Percentiles rank a stretch among this genome's conserved stretches.
These are phyloP conservation scores for Botrytis galanthina DNA, from an alignment of 2,329 filamentous ascomycete species.

Conservation along the genomic window DNA sequence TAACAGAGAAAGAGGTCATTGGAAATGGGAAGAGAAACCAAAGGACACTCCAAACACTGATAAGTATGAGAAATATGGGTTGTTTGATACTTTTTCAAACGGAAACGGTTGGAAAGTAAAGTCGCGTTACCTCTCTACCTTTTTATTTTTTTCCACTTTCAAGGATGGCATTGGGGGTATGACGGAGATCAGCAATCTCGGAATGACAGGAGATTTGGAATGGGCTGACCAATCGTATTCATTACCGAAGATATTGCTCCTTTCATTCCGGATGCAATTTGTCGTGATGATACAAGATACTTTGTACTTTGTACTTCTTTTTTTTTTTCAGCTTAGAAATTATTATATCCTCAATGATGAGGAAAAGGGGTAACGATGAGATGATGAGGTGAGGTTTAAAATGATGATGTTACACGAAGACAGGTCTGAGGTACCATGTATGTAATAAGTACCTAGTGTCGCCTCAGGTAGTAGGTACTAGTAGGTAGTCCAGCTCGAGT, in stretches of 20 bases:
- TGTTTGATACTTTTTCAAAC: not conserved
- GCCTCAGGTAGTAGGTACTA: too few species aligned
- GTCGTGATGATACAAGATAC: not conserved
- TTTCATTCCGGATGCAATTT: not conserved
- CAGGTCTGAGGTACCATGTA: not conserved
- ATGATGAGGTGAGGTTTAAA: not conserved
- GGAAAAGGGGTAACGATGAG: not conserved
- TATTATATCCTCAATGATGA: not conserved
- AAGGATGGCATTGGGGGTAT: conserved; percentile 27
- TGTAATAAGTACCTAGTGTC: not conserved
- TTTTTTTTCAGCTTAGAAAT: not conserved
- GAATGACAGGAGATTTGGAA: not conserved
- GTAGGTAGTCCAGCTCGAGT: too few species aligned
- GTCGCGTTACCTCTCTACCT: not conserved
- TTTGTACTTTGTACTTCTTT: too few species aligned
- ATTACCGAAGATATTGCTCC: not conserved
- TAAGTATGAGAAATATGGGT: not conserved
- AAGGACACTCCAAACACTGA: not conserved
- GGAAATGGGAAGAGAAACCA: not conserved
- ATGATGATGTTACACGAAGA: not conserved
- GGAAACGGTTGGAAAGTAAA: not conserved
- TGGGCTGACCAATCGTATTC: conserved; percentile 4
- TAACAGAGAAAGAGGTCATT: conserved; percentile 11
- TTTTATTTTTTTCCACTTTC: not conserved
- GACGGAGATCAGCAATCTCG: conserved; percentile 13